These are phyloP conservation scores for Cladobotryum mycophilum DNA, from an alignment of 2,329 filamentous ascomycete species.

Conservation along the genomic window DNA sequence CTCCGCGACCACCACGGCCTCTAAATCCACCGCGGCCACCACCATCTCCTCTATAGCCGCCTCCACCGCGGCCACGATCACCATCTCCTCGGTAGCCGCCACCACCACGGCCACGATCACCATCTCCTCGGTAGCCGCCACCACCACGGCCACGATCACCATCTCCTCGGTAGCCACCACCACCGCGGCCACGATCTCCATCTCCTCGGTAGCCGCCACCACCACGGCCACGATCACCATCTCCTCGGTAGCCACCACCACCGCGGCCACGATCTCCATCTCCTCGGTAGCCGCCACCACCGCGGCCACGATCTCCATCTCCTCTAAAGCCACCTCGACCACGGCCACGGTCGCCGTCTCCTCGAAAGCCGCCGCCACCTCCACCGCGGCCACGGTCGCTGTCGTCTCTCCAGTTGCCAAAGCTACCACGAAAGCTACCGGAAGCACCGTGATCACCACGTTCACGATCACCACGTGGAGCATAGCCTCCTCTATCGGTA, in stretches of 20 bases:
- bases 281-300: constrained; percentile 13
- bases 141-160: constrained; percentile 9
- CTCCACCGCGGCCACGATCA: constrained; percentile 15
- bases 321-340: constrained; percentile 5
- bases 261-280: constrained; percentile 11
- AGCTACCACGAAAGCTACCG: constrained; percentile 6
- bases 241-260: constrained; percentile 13
- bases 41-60: constrained; percentile 16
- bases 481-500: constrained; percentile 1
- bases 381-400: constrained; percentile 1
- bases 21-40: constrained; percentile 15
- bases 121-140: constrained; percentile 15
- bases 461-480: constrained; percentile 5
- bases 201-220: constrained; percentile 10
- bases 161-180: constrained; percentile 12
- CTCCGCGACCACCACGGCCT: constrained; percentile 17
- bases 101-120: constrained; percentile 8
- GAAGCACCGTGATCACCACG: constrained; percentile 11
- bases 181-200: constrained; percentile 18
- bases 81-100: constrained; percentile 12
- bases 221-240: constrained; percentile 10
- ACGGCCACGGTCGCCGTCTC: constrained; percentile 9
- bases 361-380: constrained; percentile 6
- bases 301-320: constrained; percentile 6
- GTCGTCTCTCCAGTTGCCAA: no score